Conservation (phyloP, 495 filamentous ascomycete genomes). For the Penicillium nucicola region DNA sequence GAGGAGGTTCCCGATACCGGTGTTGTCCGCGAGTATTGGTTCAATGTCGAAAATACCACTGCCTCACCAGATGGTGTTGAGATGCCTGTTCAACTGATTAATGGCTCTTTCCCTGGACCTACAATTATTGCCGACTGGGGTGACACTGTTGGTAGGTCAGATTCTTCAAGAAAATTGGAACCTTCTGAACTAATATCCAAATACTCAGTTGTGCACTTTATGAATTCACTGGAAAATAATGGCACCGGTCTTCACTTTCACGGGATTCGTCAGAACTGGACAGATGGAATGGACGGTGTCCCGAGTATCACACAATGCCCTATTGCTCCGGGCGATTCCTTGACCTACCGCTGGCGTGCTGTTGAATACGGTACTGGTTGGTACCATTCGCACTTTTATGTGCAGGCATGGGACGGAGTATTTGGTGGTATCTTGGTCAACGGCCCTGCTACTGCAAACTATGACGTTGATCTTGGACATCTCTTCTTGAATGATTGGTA, state of each 20-base stretch:
- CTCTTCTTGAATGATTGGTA: slow-evolving; percentile 23
- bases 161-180: slow-evolving; percentile 48
- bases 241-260: slow-evolving; percentile 52
- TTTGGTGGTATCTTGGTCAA: slow-evolving; percentile 33
- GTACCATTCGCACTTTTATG: slow-evolving; percentile 74
- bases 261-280: slow-evolving; percentile 45
- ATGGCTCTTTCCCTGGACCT: slow-evolving; percentile 51
- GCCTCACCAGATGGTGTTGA: slow-evolving; percentile 67
- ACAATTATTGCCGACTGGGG: slow-evolving; percentile 49
- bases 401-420: slow-evolving; percentile 51
- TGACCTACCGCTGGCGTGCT: slow-evolving; percentile 74
- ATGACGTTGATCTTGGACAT: slow-evolving; percentile 41
- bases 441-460: slow-evolving; percentile 54
- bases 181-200: slow-evolving; percentile 23
- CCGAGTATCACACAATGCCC: slow-evolving; percentile 67
- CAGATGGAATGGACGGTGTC: slow-evolving; percentile 57
- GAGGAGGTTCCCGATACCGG: slow-evolving; percentile 40
- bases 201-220: too few relatives aligned
- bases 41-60: slow-evolving; percentile 40
- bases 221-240: slow-evolving; percentile 18
- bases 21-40: slow-evolving; percentile 31
- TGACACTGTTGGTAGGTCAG: slow-evolving; percentile 47
- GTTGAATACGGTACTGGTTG: slow-evolving; percentile 72
- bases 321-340: slow-evolving; percentile 54
- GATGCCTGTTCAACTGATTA: slow-evolving; percentile 22